Evolutionary conservation across 495 filamentous ascomycete species (phyloP).

Genomic region (Neurospora sp.): DNA sequence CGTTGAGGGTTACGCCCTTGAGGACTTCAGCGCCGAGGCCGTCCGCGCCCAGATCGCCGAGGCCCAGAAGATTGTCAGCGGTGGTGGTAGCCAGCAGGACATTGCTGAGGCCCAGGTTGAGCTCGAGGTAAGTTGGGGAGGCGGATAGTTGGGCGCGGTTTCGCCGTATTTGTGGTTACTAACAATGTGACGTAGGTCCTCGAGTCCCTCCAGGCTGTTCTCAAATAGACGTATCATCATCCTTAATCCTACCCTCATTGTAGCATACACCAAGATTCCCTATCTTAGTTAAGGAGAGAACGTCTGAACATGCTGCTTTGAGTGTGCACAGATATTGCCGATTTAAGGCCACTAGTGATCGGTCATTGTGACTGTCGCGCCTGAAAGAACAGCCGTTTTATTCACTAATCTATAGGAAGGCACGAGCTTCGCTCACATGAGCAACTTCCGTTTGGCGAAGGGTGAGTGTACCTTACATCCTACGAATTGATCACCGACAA

Average conservation of each 20-base stretch:
- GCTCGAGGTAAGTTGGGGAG: slow-evolving; percentile 63
- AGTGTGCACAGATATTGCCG: background rate
- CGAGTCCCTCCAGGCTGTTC: slow-evolving; percentile 57
- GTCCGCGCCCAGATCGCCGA: slow-evolving; percentile 75
- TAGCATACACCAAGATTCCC: slow-evolving; percentile 26
- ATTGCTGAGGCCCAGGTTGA: slow-evolving; percentile 98
- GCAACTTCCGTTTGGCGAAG: background rate
- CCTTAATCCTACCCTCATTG: slow-evolving; percentile 11
- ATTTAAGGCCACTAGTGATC: background rate
- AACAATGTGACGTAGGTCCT: slow-evolving; percentile 19
- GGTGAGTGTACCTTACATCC: background rate
- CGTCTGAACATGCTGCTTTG: slow-evolving; percentile 12
- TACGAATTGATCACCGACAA: background rate
- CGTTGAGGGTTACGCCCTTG: slow-evolving; percentile 85
- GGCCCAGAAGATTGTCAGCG: slow-evolving; percentile 87
- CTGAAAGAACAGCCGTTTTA: background rate
- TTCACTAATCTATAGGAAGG: background rate
- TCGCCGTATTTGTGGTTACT: background rate
- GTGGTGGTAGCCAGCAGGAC: slow-evolving; percentile 90
- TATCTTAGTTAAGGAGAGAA: slow-evolving; percentile 18
- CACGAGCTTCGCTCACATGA: background rate
- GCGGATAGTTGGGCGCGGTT: background rate
- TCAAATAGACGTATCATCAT: slow-evolving; percentile 50
- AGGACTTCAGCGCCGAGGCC: slow-evolving; percentile 88
- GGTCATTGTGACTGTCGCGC: background rate